Evolutionary conservation across 2,329 filamentous ascomycete genomes (phyloP), one percentile per base, ranked within the genome.

Genomic region (Penicillium sp.): DNA sequence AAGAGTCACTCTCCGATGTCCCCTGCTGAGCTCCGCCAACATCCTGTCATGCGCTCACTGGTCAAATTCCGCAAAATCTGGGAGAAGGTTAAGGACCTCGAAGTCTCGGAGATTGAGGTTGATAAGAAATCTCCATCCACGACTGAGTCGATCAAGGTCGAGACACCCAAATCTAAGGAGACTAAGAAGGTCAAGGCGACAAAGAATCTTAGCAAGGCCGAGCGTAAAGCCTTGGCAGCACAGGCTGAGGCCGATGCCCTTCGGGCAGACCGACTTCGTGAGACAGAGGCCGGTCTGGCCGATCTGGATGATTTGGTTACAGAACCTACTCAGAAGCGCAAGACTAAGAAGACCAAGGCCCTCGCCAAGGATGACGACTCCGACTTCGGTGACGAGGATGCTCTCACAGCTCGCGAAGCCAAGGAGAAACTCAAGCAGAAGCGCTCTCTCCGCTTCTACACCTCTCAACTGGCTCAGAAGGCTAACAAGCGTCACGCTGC

Each of bases 391-490:
- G 95, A 99, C 68, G 92, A 96, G 72, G 88, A 90, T 16, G 79
- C 81, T 4, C 84, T 98, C 57, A 91, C 92, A 53, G 86, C 87
- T 11, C 84, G 87, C 59, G 87, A 93, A 59, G 89, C 91, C 1
- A 90, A 90, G 43, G 91, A 96, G 68, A 99, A 99, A 77, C 90
- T 88, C 0, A 85, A 86, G 58, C 90, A 90, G 75, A 96, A 95
- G 82, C 96, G 96, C 81, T 91, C 86, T 62, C 84, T 99, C 56
- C 90, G 92, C 61, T 99, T 99, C 82, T 99, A 99, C 83, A 98
- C 96, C 2, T 96, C 93, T 3, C 95, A 99, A 73, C 95, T 99
- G 63, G 89, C 90, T 27, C 93, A 98, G 73, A 98, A 97, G 77
- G 87, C 91, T 55, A 96, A 91, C 78, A 93, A 91, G 73, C 90